Conservation (phyloP, 805 yeast genomes). For the Suhomyces faveliae region DNA sequence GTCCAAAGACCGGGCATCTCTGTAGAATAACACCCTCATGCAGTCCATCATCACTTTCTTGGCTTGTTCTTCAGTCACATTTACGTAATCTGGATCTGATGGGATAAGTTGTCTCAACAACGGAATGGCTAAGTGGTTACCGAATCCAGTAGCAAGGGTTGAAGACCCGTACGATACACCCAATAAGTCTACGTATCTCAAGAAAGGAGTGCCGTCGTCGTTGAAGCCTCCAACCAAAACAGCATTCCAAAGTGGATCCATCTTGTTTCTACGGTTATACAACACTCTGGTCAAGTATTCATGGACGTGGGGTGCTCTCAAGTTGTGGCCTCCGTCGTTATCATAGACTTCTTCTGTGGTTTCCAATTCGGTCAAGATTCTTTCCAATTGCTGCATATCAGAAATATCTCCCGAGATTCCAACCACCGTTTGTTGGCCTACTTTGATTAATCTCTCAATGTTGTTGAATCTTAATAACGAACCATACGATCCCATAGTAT, state of each 20-base stretch:
- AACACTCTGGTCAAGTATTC: conserved; percentile 81
- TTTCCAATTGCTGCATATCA: conserved; percentile 82
- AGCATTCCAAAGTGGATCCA: conserved; percentile 97
- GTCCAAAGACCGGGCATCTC: conserved; percentile 94
- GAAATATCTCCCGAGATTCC: conserved; percentile 94
- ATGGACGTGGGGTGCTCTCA: conserved; percentile 85
- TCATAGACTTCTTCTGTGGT: conserved; percentile 75
- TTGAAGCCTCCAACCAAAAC: conserved; percentile 87
- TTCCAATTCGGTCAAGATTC: conserved; percentile 74
- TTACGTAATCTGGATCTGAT: conserved; percentile 68
- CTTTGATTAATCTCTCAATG: conserved; percentile 79
- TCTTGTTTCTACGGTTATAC: conserved; percentile 84
- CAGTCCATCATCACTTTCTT: conserved; percentile 73
- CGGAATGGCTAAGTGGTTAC: conserved; percentile 92
- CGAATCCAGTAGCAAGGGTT: conserved; percentile 93
- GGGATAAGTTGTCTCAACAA: conserved; percentile 82
- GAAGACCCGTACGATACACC: conserved; percentile 92
- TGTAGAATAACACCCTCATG: conserved; percentile 91
- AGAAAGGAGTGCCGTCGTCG: conserved; percentile 60
- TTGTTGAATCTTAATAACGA: conserved; percentile 84
- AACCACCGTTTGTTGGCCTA: conserved; percentile 83
- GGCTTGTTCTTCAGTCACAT: conserved; percentile 72
- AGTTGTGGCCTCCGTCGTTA: conserved; percentile 52
- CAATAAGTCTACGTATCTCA: conserved; percentile 83
- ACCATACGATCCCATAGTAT: conserved; percentile 89